These are phyloP conservation scores for Taphrina flavorubra DNA, from an alignment of 1,139 yeast genomes.

Conservation along the genomic window DNA sequence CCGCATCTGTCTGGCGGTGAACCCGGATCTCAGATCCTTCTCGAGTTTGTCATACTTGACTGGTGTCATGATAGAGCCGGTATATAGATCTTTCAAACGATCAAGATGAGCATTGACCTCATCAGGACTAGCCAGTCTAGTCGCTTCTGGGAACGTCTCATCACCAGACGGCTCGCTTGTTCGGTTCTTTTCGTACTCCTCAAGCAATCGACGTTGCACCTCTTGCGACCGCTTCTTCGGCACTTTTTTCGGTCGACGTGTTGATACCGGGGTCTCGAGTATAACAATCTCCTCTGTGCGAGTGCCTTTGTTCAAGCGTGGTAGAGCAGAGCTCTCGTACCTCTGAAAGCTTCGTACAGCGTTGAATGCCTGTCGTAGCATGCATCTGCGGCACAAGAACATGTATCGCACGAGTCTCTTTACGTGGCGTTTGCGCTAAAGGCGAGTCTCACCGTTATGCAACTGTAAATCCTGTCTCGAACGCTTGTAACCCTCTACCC, in stretches of 20 bases:
- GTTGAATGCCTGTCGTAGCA: neutral
- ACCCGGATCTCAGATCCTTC: neutral
- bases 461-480: no score
- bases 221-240: constrained; percentile 1
- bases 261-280: constrained; percentile 16
- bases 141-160: no score
- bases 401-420: neutral
- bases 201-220: constrained; percentile 4
- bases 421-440: neutral
- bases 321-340: neutral
- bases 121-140: constrained; percentile 1
- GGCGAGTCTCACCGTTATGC: neutral
- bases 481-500: no score
- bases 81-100: neutral
- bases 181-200: neutral
- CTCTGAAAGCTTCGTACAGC: neutral
- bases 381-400: constrained; percentile 1
- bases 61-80: neutral
- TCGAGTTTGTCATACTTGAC: neutral
- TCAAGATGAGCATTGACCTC: neutral
- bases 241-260: constrained; percentile 1
- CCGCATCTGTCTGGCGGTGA: constrained; percentile 12
- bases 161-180: neutral
- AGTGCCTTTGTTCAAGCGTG: neutral
- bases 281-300: constrained; percentile 10